A percentile compares a stretch with the other conserved stretches of the same genome.
phyloP scores from a whole-genome alignment of 1,139 yeast genomes.

The Pichia terricola region DNA sequence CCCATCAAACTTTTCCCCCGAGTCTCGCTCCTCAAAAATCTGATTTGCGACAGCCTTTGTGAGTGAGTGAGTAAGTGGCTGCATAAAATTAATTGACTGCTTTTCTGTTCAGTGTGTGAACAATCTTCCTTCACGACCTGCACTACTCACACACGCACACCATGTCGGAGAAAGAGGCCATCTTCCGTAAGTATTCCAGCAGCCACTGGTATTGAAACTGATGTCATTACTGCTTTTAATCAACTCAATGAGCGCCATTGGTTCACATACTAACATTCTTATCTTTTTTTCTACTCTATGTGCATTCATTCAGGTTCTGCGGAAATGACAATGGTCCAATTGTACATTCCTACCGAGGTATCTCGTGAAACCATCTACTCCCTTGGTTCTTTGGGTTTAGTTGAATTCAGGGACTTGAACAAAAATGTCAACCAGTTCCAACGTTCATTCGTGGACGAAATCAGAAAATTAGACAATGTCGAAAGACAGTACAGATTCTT shows the following conservation, averaged over 20 bases:
- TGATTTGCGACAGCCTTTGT: no score
- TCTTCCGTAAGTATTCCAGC: slow-evolving; percentile 22
- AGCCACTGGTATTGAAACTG: neutral
- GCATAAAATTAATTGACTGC: no score
- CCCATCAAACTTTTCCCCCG: no score
- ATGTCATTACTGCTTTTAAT: no score
- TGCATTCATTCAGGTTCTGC: slow-evolving; percentile 38
- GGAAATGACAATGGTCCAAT: slow-evolving; percentile 68
- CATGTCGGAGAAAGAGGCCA: slow-evolving; percentile 17
- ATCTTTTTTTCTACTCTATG: no score
- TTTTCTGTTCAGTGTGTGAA: no score
- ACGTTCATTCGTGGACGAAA: slow-evolving; percentile 60
- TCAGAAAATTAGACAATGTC: slow-evolving; percentile 56
- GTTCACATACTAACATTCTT: neutral
- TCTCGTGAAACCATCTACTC: slow-evolving; percentile 56
- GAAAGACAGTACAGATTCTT: slow-evolving; percentile 55
- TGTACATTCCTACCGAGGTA: slow-evolving; percentile 65
- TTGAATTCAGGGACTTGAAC: slow-evolving; percentile 66
- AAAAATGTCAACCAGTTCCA: slow-evolving; percentile 61
- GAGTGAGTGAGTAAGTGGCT: no score
- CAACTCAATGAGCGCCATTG: no score
- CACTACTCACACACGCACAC: no score
- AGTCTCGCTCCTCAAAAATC: no score
- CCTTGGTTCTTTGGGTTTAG: slow-evolving; percentile 52
- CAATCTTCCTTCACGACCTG: no score